Conservation (phyloP, 139 green algal species). For the Haematococcus lacustris region DNA sequence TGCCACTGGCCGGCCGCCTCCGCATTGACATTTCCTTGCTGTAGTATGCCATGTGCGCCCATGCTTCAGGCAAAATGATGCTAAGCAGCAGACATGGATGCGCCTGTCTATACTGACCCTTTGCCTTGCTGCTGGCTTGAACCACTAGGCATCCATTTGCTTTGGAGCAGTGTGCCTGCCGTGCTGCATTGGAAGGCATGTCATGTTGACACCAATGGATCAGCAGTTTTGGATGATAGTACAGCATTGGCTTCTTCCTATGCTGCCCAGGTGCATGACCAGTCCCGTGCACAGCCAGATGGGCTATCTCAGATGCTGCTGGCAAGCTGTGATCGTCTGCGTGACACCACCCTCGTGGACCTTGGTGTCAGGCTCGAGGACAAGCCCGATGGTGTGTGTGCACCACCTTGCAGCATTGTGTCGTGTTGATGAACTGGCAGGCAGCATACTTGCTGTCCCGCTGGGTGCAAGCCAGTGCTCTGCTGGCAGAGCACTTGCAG, state of each 20-base stretch:
- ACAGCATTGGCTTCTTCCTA: neutral
- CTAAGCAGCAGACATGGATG: too few species aligned
- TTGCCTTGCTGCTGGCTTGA: too few species aligned
- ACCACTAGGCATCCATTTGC: too few species aligned
- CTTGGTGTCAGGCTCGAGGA: constrained; percentile 93
- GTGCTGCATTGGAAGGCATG: neutral
- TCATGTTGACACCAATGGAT: neutral
- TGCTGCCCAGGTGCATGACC: constrained; percentile 17
- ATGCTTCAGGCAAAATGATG: too few species aligned
- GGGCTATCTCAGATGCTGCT: constrained; percentile 47
- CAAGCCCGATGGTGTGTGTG: constrained; percentile 52
- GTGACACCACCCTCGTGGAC: constrained; percentile 77
- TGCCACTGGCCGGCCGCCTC: too few species aligned
- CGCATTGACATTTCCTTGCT: too few species aligned
- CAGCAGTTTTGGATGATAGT: neutral
- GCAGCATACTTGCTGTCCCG: neutral
- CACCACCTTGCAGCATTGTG: neutral
- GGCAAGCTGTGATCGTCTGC: constrained; percentile 65
- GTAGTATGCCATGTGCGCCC: too few species aligned
- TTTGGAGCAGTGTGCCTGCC: neutral
- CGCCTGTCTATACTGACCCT: too few species aligned
- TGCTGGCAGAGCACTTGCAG: constrained; percentile 10
- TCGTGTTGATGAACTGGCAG: neutral
- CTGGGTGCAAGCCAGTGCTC: neutral
- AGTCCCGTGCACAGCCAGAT: constrained; percentile 4